Base-by-base conservation (phyloP, 163 green algal genomes). In the Prototheca wickerhamii region DNA sequence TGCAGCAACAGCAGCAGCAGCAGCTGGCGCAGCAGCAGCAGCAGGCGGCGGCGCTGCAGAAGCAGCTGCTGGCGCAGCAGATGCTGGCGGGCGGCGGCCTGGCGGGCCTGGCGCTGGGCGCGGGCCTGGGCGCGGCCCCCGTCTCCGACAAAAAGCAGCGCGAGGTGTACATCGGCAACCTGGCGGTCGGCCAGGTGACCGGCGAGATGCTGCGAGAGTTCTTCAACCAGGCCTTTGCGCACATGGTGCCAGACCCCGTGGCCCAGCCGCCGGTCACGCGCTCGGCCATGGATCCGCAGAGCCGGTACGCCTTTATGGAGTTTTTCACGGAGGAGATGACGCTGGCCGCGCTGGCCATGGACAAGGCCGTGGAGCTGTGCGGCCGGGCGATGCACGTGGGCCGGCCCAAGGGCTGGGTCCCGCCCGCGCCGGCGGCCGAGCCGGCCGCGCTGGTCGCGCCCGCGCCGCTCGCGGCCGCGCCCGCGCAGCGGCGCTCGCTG, bases 281-380 rank as follows among this genome's bases (percentile, higher is more conserved):
- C 60, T 44, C 79, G 44, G 73, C 76, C 46, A 75, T 80, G 70
- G 74, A 82, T 68, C 73, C 37, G 4, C 44, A 26, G 5, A 71
- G 72, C 0, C 83, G 87, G 35, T 96, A 91, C 79, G 85, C 75
- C 1, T 95, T 95, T 76, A 79, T 95, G 54, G 89, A 96, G 81
- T 72, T 94, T 53, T 78, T 84, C 17, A 88, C 75, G 4, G 75
- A 86, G 37, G 84, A 95, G 75, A 75, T 96, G 57, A 82, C 86
- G 0, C 77, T 76, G 17, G 63, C 75, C n/a, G 85, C 82, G 8
- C 85, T 94, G 71, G 59, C 80, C 31, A 80, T 96, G 61, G 84
- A 95, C 68, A 89, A 90, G 68, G 82, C 84, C 55, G 83, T 91
- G 43, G 81, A 91, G 55, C 70, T 91, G 28, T 79, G 73, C 32